Evolutionary conservation across 768 basidiomycete genomes (phyloP), one percentile per base, ranked within the genome.

Genomic region (Amanita jacksonii): DNA sequence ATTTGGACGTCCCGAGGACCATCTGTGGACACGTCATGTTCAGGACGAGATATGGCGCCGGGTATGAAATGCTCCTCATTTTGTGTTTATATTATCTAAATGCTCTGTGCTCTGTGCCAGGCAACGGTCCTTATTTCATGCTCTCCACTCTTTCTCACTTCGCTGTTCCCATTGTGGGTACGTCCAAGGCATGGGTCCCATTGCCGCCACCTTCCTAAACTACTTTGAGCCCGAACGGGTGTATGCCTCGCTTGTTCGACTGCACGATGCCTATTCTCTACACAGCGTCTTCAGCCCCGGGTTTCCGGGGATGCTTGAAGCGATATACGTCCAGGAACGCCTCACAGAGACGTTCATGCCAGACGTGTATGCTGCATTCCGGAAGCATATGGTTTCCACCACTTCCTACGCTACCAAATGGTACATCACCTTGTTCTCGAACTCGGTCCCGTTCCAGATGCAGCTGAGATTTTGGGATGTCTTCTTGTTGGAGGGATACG

Each of bases 141-240:
- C 96, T 46, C 72, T 98, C 20, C 96, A 98, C 61, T 77, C 77
- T 40, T 92, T 96, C 59, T 93, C 91, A 1, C 70, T 93, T 15
- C 69, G 71, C n/a, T 97, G 94, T 62, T 60, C 68, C 13, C 68
- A 74, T 8, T 98, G 96, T 49, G 94, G 94, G 12, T 99, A 99
- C 59, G 92, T 93, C 31, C 96, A 99, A 65, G 96, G 96, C 48
- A 99, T 99, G 96, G 93, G 96, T 2, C 88, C 94, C 5, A 87
- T 99, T 46, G 90, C 94, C 0, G 87, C 93, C 1, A 97, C 92
- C 1, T 72, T 99, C 16, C 74, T 97, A 9, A 92, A 86, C 64
- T 98, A 98, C 60, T 84, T 91, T 58, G 82, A 84, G 50, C 90
- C 96, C 6, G 87, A 91, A 64, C 81, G 81, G 41, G 85, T 81